Conservation (phyloP, 73 alveolate species). For the Stentor roeselii region DNA sequence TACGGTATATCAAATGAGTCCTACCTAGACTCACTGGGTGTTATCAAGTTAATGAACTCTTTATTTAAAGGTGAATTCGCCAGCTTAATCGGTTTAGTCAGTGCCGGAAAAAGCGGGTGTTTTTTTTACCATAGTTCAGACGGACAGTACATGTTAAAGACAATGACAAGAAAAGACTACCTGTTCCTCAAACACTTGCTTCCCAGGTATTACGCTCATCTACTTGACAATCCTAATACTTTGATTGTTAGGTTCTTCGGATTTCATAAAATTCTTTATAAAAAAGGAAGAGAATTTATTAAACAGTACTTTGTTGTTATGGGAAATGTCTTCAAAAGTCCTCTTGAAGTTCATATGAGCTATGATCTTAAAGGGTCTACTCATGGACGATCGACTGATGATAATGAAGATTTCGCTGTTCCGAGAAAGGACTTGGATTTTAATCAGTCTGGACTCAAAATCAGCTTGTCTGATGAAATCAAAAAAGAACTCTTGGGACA, state of each 20-base stretch:
- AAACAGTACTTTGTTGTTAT: constrained; percentile 63
- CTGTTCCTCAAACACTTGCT: constrained; percentile 78
- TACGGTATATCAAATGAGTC: constrained; percentile 53
- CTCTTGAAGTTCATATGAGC: constrained; percentile 59
- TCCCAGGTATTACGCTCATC: constrained; percentile 72
- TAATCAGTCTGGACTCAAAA: constrained; percentile 57
- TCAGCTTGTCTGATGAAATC: constrained; percentile 58
- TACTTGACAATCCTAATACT: constrained; percentile 81
- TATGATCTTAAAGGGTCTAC: constrained; percentile 85
- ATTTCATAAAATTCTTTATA: constrained; percentile 54
- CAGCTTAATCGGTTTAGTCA: not conserved
- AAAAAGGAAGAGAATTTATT: constrained; percentile 28
- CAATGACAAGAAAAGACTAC: constrained; percentile 84
- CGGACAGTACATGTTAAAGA: constrained; percentile 89
- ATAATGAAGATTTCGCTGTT: constrained; percentile 61
- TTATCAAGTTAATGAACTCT: constrained; percentile 42
- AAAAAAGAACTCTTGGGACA: constrained; percentile 60
- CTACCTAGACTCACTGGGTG: constrained; percentile 64
- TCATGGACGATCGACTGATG: constrained; percentile 57
- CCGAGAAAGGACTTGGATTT: constrained; percentile 92
- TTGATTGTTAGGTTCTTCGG: constrained; percentile 67
- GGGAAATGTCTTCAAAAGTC: constrained; percentile 67
- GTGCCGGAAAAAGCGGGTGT: constrained; percentile 93
- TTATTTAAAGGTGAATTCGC: constrained; percentile 8
- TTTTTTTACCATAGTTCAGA: constrained; percentile 98